phyloP scores from a whole-genome alignment of 1,139 yeast genomes.

The Zygosaccharomyces pseudobailii region DNA sequence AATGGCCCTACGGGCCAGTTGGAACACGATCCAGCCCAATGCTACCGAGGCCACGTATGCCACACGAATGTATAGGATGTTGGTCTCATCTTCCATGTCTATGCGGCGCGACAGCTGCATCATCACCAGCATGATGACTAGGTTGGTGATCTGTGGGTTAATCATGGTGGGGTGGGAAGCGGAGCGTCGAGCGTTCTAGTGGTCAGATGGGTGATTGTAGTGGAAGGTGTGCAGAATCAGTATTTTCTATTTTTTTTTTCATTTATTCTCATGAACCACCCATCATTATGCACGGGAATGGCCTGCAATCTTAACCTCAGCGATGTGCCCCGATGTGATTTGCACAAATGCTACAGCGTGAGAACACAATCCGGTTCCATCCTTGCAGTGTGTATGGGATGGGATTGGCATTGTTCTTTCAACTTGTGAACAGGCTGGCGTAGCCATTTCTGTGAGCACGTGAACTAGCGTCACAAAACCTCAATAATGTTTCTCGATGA shows the following conservation, averaged over 20 bases:
- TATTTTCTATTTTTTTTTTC: not conserved
- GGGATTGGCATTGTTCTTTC: too few species aligned
- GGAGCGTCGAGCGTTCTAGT: not conserved
- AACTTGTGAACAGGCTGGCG: too few species aligned
- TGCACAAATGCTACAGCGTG: too few species aligned
- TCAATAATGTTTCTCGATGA: too few species aligned
- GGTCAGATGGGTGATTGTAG: not conserved
- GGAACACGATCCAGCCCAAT: slow-evolving; percentile 61
- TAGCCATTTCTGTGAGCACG: too few species aligned
- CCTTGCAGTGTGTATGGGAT: too few species aligned
- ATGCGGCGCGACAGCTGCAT: slow-evolving; percentile 92
- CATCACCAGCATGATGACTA: slow-evolving; percentile 90
- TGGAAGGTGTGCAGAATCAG: not conserved
- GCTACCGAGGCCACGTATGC: slow-evolving; percentile 66
- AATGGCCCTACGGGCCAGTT: slow-evolving; percentile 58
- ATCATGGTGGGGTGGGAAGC: slow-evolving; percentile 31
- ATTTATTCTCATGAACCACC: not conserved
- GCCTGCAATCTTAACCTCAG: too few species aligned
- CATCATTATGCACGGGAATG: not conserved
- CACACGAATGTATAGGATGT: slow-evolving; percentile 70
- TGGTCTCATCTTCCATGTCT: slow-evolving; percentile 81
- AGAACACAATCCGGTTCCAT: too few species aligned
- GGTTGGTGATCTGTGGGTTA: slow-evolving; percentile 85
- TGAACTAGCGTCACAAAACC: too few species aligned
- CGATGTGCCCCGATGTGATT: too few species aligned